Base-by-base conservation (phyloP, 306 rosid species). In the Cucurbita pepo region DNA sequence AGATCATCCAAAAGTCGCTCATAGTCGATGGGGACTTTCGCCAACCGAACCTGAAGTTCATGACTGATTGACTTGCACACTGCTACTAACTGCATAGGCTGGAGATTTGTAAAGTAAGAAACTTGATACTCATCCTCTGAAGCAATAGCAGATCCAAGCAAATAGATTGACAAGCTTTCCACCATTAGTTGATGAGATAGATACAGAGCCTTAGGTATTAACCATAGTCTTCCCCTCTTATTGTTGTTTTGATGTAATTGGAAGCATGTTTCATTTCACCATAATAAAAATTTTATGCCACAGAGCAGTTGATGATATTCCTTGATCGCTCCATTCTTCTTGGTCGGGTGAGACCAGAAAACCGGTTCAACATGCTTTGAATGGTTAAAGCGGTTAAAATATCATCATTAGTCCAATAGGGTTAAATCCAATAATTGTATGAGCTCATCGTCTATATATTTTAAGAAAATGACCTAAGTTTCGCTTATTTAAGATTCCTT, bases 1-100 rank as follows among this genome's bases (percentile, higher is more conserved):
- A 86, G 95, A 81, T 88, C 96, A 45, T 77, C 91, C 11, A 69
- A 78, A 47, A 82, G 82, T 60, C 66, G 57, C 34, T 75, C 69
- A 10, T 22, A 50, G 15, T 13, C 14, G 1, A 34, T 34, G 6
- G 57, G 40, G 40, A 45, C 3, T 21, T 66, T 41, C 18, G 3
- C 41, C 0, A 47, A 69, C 12, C 9, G 8, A 34, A 50, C 10
- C 8, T 8, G 47, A 69, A 34, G 16, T 13, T 67, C 56, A 13
- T 45, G 73, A 47, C 12, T 59, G 44, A 15, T 37, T 36, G 66
- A 12, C 43, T 62, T 62, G 14, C 69, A 16, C 34, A 10, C 52
- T 30, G 34, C 34, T 30, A 30, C 34, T 6, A 43, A 65, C 37
- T 19, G 11, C 37, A 21, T 19, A 22, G 55, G 18, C 18, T 44